phyloP scores from a whole-genome alignment of 78 protist species.

The Dictyostelium capitatum region DNA sequence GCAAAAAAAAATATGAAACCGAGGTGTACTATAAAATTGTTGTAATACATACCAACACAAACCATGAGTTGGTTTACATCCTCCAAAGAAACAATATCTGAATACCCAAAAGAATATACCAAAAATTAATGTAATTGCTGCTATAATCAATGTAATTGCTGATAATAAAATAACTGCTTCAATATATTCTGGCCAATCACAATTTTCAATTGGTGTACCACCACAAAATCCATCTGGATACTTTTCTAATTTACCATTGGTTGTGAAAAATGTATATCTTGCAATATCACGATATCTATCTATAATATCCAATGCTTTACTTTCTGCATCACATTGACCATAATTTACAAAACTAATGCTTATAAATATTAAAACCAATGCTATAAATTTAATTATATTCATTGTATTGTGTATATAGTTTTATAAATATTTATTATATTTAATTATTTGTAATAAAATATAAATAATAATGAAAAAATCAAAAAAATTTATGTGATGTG shows the following conservation, averaged over 20 bases:
- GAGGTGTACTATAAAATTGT: no score
- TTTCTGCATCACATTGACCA: neutral
- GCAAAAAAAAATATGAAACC: no score
- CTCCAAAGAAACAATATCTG: conserved; percentile 34
- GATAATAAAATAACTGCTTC: conserved; percentile 54
- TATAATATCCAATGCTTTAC: conserved; percentile 24
- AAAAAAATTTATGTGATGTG: no score
- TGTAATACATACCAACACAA: no score
- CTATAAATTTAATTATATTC: no score
- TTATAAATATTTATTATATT: no score
- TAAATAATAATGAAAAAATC: no score
- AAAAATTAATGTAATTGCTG: conserved; percentile 16
- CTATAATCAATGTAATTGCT: conserved; percentile 50
- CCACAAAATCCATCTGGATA: conserved; percentile 76
- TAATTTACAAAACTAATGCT: no score
- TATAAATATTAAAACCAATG: no score
- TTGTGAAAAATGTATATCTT: conserved; percentile 66
- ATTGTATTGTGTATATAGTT: no score
- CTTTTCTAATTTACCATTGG: conserved; percentile 8
- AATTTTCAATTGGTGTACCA: conserved; percentile 43
- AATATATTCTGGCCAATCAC: conserved; percentile 59
- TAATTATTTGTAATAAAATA: no score
- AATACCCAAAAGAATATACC: conserved; percentile 52
- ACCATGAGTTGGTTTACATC: conserved; percentile 58
- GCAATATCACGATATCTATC: conserved; percentile 25